Evolutionary conservation across 768 basidiomycete genomes (phyloP), one percentile per base, ranked within the genome.

Genomic region (Rhodotorula sphaerocarpa): DNA sequence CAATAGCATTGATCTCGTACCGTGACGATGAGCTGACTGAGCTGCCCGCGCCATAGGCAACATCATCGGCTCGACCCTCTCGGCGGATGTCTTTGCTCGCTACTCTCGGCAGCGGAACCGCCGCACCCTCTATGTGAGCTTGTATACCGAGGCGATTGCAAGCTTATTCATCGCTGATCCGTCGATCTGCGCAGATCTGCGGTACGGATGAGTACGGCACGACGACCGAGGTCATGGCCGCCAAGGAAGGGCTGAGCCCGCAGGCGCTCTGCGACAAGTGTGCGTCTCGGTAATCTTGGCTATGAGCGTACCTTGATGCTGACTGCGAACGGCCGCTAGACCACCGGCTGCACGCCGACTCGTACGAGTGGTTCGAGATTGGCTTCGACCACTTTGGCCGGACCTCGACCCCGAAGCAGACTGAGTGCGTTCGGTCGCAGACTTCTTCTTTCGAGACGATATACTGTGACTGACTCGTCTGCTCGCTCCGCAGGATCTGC

Each of bases 161-260:
- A 25, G 18, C 11, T 7, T 12, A 23, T 3, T 16, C 36, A 10
- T 15, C 28, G 23, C n/a, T 30, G 28, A 55, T 30, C 23, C 31
- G 11, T 31, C 10, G 5, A 15, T 20, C 9, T 27, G 31, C 14
- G 70, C 71, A 69, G 67, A 81, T 99, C 59, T 99, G 95, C 75
- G 95, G 95, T 31, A 97, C 95, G 7, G 95, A 99, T 73, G 95
- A 99, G 76, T 99, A 99, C 72, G 95, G 95, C n/a, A 99, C 95
- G 11, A 93, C 95, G 1, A 95, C 95, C 1, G 95, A 99, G 79
- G 96, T 92, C 4, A 92, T 95, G 75, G 93, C 95, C 6, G 75
- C 90, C 62, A 90, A 90, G 73, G 90, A 93, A 74, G 83, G 84
- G 0, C 75, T 91, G 43, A 83, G 87, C 16, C 87, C 90, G 0